Percentiles rank a stretch among this genome's conserved stretches.
These are phyloP conservation scores for Crotalaria pallida DNA, from an alignment of 306 rosid species.

Conservation along the genomic window DNA sequence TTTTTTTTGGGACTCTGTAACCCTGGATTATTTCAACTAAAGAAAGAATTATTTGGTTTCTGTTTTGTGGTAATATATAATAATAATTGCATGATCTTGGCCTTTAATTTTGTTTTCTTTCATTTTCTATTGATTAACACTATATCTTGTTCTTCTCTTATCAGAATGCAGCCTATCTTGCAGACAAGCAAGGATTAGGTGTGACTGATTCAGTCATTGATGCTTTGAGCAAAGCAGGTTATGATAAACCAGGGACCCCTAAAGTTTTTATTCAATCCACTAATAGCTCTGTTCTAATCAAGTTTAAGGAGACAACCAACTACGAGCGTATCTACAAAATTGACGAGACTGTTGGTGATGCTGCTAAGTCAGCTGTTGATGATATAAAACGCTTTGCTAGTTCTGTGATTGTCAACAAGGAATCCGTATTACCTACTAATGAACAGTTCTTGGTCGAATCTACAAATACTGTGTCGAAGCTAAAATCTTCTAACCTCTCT, in stretches of 20 bases:
- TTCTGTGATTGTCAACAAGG: constrained; percentile 60
- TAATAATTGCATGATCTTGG: background rate
- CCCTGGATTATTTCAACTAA: background rate
- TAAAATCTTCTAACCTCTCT: constrained; percentile 45
- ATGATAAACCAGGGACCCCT: constrained; percentile 42
- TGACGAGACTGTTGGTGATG: constrained; percentile 48
- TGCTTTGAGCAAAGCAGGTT: constrained; percentile 65
- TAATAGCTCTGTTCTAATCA: constrained; percentile 60
- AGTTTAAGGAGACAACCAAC: constrained; percentile 48
- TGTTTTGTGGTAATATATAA: constrained; percentile 1
- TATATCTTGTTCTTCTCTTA: constrained; percentile 16
- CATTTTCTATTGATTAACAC: constrained; percentile 18
- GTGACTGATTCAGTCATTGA: constrained; percentile 48
- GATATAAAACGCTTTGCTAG: constrained; percentile 66
- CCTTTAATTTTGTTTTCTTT: background rate
- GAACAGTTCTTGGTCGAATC: constrained; percentile 4
- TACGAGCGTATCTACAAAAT: constrained; percentile 69
- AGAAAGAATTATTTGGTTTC: background rate
- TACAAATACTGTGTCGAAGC: constrained; percentile 36
- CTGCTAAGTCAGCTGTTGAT: constrained; percentile 30
- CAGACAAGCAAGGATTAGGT: constrained; percentile 36
- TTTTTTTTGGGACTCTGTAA: background rate
- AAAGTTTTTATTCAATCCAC: constrained; percentile 75
- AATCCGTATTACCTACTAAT: constrained; percentile 41
- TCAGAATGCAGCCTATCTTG: constrained; percentile 88